These are phyloP conservation scores for Pseudocercospora pini-densiflorae DNA, from an alignment of 2,329 filamentous ascomycete species.

Conservation along the genomic window DNA sequence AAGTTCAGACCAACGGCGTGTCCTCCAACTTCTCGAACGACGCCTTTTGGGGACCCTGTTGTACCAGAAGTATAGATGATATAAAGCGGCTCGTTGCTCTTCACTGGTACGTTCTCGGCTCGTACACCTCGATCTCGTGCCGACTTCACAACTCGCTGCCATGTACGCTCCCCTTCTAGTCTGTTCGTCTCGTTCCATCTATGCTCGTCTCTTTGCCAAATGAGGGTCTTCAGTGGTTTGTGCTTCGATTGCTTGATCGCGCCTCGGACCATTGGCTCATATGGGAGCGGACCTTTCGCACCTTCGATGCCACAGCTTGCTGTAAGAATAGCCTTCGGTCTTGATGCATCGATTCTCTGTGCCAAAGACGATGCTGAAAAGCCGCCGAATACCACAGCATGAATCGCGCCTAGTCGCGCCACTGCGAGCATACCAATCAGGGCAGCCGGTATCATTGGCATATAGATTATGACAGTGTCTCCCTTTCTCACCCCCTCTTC, in stretches of 20 bases:
- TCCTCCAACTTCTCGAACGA: slow-evolving; percentile 79
- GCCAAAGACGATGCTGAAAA: slow-evolving; percentile 82
- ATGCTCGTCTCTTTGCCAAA: slow-evolving; percentile 83
- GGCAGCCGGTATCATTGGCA: slow-evolving; percentile 94
- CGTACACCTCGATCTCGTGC: slow-evolving; percentile 69
- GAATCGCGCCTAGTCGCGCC: slow-evolving; percentile 80
- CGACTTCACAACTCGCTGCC: slow-evolving; percentile 76
- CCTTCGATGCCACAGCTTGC: slow-evolving; percentile 94
- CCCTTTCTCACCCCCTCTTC: slow-evolving; percentile 82
- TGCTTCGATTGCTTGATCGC: slow-evolving; percentile 69
- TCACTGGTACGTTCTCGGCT: slow-evolving; percentile 77
- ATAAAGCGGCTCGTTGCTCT: slow-evolving; percentile 79
- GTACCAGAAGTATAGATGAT: slow-evolving; percentile 82
- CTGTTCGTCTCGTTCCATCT: slow-evolving; percentile 74
- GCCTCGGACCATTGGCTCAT: slow-evolving; percentile 75
- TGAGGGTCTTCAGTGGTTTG: slow-evolving; percentile 73
- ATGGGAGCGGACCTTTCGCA: slow-evolving; percentile 76
- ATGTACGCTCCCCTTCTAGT: slow-evolving; percentile 72
- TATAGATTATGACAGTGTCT: slow-evolving; percentile 89
- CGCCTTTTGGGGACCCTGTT: slow-evolving; percentile 69
- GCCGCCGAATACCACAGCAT: slow-evolving; percentile 91
- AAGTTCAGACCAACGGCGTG: slow-evolving; percentile 85
- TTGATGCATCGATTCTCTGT: slow-evolving; percentile 84
- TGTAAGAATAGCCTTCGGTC: slow-evolving; percentile 77
- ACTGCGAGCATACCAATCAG: slow-evolving; percentile 85